Evolutionary conservation across 768 basidiomycete species (phyloP), one percentile per base, ranked within the genome.

Genomic region (Erythrobasidium yunnanense): DNA sequence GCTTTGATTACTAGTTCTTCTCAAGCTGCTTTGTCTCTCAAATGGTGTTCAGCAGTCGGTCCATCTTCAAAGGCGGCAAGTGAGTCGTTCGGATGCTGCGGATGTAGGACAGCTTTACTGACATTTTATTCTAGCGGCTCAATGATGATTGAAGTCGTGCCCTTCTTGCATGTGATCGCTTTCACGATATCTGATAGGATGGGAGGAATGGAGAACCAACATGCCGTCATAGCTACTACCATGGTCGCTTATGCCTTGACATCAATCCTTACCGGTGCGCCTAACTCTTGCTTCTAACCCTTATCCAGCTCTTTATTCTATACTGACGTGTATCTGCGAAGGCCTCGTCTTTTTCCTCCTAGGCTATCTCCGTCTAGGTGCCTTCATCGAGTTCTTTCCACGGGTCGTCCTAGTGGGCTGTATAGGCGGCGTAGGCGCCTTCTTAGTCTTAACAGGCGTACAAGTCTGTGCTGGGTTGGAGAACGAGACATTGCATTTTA

Each of bases 101-200:
- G 6, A 27, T 15, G 20, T n/a, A 8, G 25, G 7, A 32, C 4
- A 30, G n/a, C 11, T 42, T n/a, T n/a, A 42, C 38, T 42, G 38
- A 42, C n/a, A 42, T 42, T 11, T 42, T 42, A n/a, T 11, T 11
- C 38, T 0, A 77, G 77, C 55, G 77, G 77, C 8, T 75, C 74
- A 2, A 78, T 78, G 90, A 95, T 96, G 90, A 96, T 99, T 68
- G 93, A 97, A 77, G 89, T 92, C 11, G 91, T 96, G 70, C 87
- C 90, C 74, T 29, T 65, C 47, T n/a, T 66, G 87, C 92, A 93
- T 1, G 96, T 99, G 77, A 95, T 92, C 73, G 93, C 96, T 75
- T 87, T 95, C 66, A 80, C 88, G 88, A 4, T 83, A 81, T 33
- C 81, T 81, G 32, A 92, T 96, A 49, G 83, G 86, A 1, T 71